These are phyloP conservation scores for Cladosporium phlei DNA, from an alignment of 2,329 filamentous ascomycete species.

Conservation along the genomic window DNA sequence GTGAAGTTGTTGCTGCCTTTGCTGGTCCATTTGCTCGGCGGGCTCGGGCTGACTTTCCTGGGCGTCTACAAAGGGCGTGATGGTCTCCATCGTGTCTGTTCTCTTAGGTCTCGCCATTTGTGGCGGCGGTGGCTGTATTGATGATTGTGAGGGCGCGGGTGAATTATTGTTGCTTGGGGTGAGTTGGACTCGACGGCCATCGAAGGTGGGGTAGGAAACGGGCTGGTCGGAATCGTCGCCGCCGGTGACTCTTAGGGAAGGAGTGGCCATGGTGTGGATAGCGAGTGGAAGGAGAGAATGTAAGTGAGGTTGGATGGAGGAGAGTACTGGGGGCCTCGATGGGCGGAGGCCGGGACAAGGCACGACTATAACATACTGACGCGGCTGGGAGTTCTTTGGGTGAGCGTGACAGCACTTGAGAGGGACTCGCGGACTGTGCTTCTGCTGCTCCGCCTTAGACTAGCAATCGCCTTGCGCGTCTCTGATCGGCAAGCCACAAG, in stretches of 20 bases:
- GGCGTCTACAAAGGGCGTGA: constrained; percentile 27
- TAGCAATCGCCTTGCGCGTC: too few species aligned
- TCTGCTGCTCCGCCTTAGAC: too few species aligned
- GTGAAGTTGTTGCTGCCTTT: constrained; percentile 4
- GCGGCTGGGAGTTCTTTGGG: too few species aligned
- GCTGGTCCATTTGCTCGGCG: neutral
- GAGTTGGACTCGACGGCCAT: constrained; percentile 11
- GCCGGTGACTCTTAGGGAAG: neutral
- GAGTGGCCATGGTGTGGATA: neutral
- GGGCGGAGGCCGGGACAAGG: too few species aligned
- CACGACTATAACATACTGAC: too few species aligned
- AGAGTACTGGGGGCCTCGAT: too few species aligned
- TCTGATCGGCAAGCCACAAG: too few species aligned
- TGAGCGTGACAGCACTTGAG: too few species aligned
- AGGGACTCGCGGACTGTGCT: too few species aligned
- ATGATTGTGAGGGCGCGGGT: neutral
- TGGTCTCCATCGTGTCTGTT: constrained; percentile 27
- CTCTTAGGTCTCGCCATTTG: constrained; percentile 14
- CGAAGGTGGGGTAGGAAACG: constrained; percentile 14
- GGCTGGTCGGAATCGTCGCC: neutral
- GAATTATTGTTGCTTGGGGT: neutral
- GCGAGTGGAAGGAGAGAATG: neutral
- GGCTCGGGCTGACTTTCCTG: constrained; percentile 18
- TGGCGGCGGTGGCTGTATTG: neutral
- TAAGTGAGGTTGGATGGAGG: neutral